phyloP scores from a whole-genome alignment of 805 yeast genomes.

The Candida ponderosae region DNA sequence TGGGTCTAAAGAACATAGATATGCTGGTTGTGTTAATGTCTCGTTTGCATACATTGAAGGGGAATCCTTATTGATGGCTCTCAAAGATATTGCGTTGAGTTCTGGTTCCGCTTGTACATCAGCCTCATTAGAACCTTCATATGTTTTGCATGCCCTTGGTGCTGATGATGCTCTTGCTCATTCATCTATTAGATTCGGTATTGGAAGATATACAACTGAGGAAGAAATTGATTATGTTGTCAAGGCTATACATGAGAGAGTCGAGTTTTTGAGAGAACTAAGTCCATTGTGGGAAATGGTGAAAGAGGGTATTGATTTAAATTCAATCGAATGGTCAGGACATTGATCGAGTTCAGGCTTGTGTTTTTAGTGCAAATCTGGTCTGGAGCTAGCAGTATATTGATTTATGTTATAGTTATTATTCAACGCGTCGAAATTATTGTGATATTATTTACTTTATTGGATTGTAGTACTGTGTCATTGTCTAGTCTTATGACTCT shows the following conservation, averaged over 20 bases:
- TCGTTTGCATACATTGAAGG: conserved; percentile 98
- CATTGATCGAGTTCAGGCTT: too few species aligned
- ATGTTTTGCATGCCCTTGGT: conserved; percentile 92
- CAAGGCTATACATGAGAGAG: conserved; percentile 82
- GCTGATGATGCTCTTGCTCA: conserved; percentile 98
- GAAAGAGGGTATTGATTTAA: conserved; percentile 93
- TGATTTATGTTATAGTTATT: too few species aligned
- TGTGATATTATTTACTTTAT: too few species aligned
- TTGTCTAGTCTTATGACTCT: too few species aligned
- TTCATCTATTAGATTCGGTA: conserved; percentile 95
- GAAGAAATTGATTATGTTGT: conserved; percentile 93
- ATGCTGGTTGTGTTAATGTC: conserved; percentile 92
- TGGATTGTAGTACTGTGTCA: too few species aligned
- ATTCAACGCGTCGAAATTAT: too few species aligned
- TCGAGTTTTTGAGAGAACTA: conserved; percentile 82
- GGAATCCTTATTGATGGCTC: conserved; percentile 94
- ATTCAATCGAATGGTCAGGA: conserved; percentile 96
- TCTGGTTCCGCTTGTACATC: conserved; percentile 99
- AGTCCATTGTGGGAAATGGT: conserved; percentile 99
- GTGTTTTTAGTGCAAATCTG: too few species aligned
- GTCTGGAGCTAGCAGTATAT: too few species aligned
- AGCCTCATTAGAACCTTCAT: conserved; percentile 95
- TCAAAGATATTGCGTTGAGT: conserved; percentile 91
- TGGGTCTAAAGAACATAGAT: conserved; percentile 70
- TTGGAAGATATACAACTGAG: conserved; percentile 95